These are phyloP conservation scores for Hypoxylon sp. DNA, from an alignment of 2,329 filamentous ascomycete genomes.

Conservation along the genomic window DNA sequence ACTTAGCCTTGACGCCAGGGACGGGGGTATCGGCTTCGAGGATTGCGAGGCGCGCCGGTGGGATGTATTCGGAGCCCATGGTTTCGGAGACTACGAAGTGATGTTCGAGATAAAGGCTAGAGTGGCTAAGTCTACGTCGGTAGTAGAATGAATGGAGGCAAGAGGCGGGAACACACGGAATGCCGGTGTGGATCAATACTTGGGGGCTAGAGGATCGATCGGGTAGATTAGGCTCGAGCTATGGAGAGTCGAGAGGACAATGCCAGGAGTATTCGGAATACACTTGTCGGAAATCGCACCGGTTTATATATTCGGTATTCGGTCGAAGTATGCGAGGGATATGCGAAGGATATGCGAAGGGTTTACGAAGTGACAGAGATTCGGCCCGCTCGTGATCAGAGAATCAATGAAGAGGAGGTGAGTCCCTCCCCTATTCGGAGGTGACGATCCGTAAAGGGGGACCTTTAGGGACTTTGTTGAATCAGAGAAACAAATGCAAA, in stretches of 20 bases:
- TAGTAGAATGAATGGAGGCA: background rate
- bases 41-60: conserved; percentile 83
- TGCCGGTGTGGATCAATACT: conserved; percentile 24
- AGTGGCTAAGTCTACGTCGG: background rate
- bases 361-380: background rate
- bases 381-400: background rate
- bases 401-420: conserved; percentile 17
- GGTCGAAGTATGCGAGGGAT: too few species aligned
- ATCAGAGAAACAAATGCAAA: conserved; percentile 24
- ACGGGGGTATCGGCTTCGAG: conserved; percentile 89
- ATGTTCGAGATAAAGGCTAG: background rate
- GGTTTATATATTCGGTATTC: conserved; percentile 5
- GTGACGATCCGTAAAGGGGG: conserved; percentile 10
- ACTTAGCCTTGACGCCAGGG: conserved; percentile 73
- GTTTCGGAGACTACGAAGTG: background rate
- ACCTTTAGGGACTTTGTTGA: background rate
- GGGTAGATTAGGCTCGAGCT: conserved; percentile 5
- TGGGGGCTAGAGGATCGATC: conserved; percentile 13
- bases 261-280: background rate
- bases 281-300: background rate
- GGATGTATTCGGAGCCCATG: conserved; percentile 53
- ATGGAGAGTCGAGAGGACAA: conserved; percentile 1
- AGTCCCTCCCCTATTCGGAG: conserved; percentile 23
- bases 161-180: background rate
- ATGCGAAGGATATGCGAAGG: background rate